A percentile compares a stretch with the other conserved stretches of the same genome.
phyloP scores from a whole-genome alignment of 1,284 basidiomycete species.

The Rhodotorula sp. region DNA sequence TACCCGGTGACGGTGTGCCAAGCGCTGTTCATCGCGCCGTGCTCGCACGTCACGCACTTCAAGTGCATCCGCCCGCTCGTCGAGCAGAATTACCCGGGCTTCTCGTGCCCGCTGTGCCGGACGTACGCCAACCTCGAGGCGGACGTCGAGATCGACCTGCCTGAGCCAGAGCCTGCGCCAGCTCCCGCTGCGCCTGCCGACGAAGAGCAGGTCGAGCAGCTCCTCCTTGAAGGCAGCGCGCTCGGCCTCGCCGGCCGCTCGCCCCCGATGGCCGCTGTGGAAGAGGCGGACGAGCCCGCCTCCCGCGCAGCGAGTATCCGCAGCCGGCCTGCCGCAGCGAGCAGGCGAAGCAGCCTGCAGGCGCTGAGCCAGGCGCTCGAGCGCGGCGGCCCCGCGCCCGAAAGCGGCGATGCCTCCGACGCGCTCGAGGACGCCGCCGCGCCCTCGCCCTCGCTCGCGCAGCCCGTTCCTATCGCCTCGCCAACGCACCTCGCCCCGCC shows the following conservation, averaged over 20 bases:
- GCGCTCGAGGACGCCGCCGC: background rate
- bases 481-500: conserved; percentile 15
- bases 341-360: conserved; percentile 3
- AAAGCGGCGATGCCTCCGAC: background rate
- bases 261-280: conserved; percentile 40
- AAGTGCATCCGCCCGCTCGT: conserved; percentile 95
- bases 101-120: conserved; percentile 87
- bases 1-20: conserved; percentile 93
- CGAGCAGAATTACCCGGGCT: conserved; percentile 83
- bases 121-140: conserved; percentile 89
- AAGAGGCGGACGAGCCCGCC: conserved; percentile 31
- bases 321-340: background rate
- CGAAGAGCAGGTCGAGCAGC: background rate
- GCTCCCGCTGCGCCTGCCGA: background rate
- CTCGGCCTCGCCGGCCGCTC: conserved; percentile 2
- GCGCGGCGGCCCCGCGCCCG: background rate
- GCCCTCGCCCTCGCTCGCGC: background rate
- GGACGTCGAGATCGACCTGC: conserved; percentile 73
- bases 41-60: conserved; percentile 85
- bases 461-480: conserved; percentile 7
- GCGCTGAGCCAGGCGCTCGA: background rate
- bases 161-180: conserved; percentile 21
- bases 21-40: conserved; percentile 85
- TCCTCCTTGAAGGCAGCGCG: conserved; percentile 12
- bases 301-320: conserved; percentile 25